Evolutionary conservation across 164 flowering plant species (phyloP), one percentile per base, ranked within the genome.

Genomic region (Echeveria elegans): DNA sequence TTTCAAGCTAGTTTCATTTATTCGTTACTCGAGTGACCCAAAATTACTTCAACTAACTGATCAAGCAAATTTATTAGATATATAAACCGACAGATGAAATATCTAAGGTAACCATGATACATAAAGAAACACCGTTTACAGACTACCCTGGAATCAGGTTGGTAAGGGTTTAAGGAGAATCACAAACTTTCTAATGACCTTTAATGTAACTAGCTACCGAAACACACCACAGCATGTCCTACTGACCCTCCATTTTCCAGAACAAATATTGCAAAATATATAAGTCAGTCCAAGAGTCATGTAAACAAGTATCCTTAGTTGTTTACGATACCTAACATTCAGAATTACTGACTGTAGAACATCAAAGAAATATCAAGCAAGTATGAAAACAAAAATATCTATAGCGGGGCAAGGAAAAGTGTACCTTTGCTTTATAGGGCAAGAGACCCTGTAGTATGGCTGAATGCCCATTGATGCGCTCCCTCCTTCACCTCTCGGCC

Each of bases 401-500:
- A n/a, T n/a, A n/a, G n/a, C n/a, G n/a, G n/a, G n/a, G n/a, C n/a
- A n/a, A 9, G 37, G 28, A 64, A 19, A 37, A 24, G 11, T n/a
- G 67, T 26, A 90, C 97, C 91, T 91, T 91, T 12, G 72, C 83
- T n/a, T 77, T 72, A 79, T 68, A 76, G 37, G 90, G 91, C 6
- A 94, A 77, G 40, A 94, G 79, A 43, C 77, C 77, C n/a, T 96
- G 84, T 41, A 94, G 96, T 9, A 88, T 79, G 28, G 70, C 63
- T 63, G 91, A 86, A 79, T 91, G 97, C 58, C 85, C 66, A 74
- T 94, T 94, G 73, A 94, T 94, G 75, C 95, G 84, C 77, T 88
- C 91, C 67, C 98, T 83, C 19, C 98, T 76, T 74, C 98, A 77
- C 74, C 89, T 81, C 82, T 94, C 98, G 0, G 98, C 98, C 70